Percentiles rank a stretch among this genome's conserved stretches.
Conservation (phyloP, 371 early-diverging fungal genomes). For the Lichtheimia hyalospora region DNA sequence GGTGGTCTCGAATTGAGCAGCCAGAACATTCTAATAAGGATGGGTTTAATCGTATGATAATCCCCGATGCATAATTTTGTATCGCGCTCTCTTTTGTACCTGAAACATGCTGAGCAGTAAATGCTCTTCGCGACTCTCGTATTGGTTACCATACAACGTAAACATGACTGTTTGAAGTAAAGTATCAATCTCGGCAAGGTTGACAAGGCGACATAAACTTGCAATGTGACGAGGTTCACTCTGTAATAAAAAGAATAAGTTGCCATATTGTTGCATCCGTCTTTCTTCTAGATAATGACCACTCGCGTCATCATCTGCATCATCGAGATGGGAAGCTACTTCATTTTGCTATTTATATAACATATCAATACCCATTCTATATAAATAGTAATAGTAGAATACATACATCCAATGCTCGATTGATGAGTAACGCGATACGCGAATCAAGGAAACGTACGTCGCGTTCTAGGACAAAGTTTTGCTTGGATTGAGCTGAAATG, state of each 20-base stretch:
- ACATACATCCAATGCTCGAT: slow-evolving; percentile 88
- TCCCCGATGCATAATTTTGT: not conserved
- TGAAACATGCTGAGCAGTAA: slow-evolving; percentile 94
- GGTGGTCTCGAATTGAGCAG: slow-evolving; percentile 87
- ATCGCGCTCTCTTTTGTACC: slow-evolving; percentile 38
- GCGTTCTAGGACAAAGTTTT: slow-evolving; percentile 91
- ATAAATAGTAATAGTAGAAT: not conserved
- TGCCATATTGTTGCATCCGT: slow-evolving; percentile 85
- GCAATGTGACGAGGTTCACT: slow-evolving; percentile 94
- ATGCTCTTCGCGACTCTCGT: slow-evolving; percentile 94
- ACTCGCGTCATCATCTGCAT: slow-evolving; percentile 68
- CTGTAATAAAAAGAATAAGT: slow-evolving; percentile 91
- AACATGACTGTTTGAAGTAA: slow-evolving; percentile 95
- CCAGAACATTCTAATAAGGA: slow-evolving; percentile 70
- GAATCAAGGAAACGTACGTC: slow-evolving; percentile 95
- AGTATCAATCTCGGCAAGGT: slow-evolving; percentile 88
- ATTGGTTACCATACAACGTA: slow-evolving; percentile 94
- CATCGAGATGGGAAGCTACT: slow-evolving; percentile 76
- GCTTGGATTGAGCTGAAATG: slow-evolving; percentile 92
- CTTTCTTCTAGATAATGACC: slow-evolving; percentile 79
- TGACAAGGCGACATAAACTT: slow-evolving; percentile 80
- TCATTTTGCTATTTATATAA: slow-evolving; percentile 68
- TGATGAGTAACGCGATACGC: slow-evolving; percentile 90
- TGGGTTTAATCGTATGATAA: not conserved
- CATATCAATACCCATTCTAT: not conserved